Evolutionary conservation across 176 grass and related monocot genomes (phyloP).

Genomic region (Carex pumila): DNA sequence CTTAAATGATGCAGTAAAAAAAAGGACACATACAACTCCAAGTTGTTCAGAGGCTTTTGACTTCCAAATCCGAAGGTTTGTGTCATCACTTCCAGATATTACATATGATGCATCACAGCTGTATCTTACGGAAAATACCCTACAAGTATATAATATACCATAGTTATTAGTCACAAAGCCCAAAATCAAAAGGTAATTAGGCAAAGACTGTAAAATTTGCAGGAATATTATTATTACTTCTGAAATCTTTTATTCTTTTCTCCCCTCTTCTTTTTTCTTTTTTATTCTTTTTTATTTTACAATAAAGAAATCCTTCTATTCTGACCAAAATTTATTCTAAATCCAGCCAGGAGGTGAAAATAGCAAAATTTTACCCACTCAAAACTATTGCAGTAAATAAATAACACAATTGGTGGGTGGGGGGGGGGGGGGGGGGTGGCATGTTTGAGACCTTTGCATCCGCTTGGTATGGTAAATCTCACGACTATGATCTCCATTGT

Average conservation of each 20-base stretch:
- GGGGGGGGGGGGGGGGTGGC: background rate
- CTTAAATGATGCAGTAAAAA: slow-evolving; percentile 16
- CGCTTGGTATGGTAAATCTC: slow-evolving; percentile 99
- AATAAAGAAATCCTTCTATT: background rate
- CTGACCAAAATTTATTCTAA: background rate
- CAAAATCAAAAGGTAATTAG: background rate
- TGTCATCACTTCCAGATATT: slow-evolving; percentile 97
- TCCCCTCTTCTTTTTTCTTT: background rate
- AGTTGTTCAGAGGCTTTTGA: slow-evolving; percentile 88
- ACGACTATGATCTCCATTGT: slow-evolving; percentile 83
- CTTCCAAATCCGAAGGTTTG: slow-evolving; percentile 91
- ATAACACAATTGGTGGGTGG: background rate
- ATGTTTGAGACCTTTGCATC: slow-evolving; percentile 98
- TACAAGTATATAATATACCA: slow-evolving; percentile 24
- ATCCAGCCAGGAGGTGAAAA: background rate
- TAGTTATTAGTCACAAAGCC: background rate
- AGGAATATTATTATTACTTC: background rate
- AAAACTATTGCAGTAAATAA: background rate
- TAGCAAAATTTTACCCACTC: background rate
- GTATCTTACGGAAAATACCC: slow-evolving; percentile 92
- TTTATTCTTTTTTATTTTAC: background rate
- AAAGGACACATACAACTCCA: slow-evolving; percentile 61
- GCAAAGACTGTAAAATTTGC: background rate
- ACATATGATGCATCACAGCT: slow-evolving; percentile 84
- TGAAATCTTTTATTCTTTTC: background rate